A percentile compares a stretch with the other conserved stretches of the same genome.
phyloP scores from a whole-genome alignment of 805 yeast genomes.

The Pichia pseudocactophila region DNA sequence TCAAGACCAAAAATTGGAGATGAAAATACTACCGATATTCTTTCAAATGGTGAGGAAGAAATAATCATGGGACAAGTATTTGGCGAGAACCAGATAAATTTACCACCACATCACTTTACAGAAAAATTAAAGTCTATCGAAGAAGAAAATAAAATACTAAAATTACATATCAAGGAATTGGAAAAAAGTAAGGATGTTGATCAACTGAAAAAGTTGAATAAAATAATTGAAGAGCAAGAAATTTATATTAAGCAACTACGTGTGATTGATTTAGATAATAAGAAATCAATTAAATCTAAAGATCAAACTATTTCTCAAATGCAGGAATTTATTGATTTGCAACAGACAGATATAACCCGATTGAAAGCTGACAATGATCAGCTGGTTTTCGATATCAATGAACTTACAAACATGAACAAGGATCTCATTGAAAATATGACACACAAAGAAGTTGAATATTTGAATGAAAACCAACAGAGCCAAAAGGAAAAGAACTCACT shows the following conservation, averaged over 20 bases:
- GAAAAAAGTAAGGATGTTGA: constrained; percentile 47
- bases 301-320: constrained; percentile 8
- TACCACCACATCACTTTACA: constrained; percentile 24
- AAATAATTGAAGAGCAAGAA: constrained; percentile 46
- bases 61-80: constrained; percentile 13
- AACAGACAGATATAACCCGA: constrained; percentile 18
- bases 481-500: constrained; percentile 43
- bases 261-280: constrained; percentile 33
- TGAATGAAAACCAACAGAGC: constrained; percentile 41
- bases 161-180: constrained; percentile 5
- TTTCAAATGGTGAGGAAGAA: background rate
- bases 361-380: constrained; percentile 17
- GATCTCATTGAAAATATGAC: constrained; percentile 64
- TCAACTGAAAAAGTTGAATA: constrained; percentile 56
- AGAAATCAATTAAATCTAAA: constrained; percentile 2
- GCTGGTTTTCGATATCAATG: constrained; percentile 2
- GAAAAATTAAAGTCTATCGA: constrained; percentile 18
- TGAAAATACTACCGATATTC: constrained; percentile 7
- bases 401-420: constrained; percentile 35
- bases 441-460: constrained; percentile 51
- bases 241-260: constrained; percentile 43
- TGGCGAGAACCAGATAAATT: constrained; percentile 19
- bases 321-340: constrained; percentile 1
- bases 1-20: constrained; percentile 14
- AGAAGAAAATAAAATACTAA: constrained; percentile 16